Evolutionary conservation across 2,329 filamentous ascomycete species (phyloP), one percentile per base, ranked within the genome.

Genomic region (Plenodomus tracheiphilus): DNA sequence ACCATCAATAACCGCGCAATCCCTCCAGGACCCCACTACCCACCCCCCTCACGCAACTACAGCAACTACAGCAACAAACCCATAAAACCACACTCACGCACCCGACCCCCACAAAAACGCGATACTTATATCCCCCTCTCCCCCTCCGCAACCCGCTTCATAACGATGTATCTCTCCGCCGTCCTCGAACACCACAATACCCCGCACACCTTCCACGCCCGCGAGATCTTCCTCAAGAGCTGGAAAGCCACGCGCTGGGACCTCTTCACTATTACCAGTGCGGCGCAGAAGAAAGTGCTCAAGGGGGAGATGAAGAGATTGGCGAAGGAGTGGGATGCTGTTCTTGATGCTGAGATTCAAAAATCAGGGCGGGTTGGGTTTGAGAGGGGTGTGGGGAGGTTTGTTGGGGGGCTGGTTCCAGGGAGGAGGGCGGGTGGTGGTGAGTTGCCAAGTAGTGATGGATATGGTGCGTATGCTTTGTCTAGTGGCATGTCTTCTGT

Each of bases 171-270:
- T 30, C 59, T 65, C 28, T 40, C 37, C 9, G 58, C 58, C 6
- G 52, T 65, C 0, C 40, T 65, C 10, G 61, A 67, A 28, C 57
- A 61, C 18, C 54, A 65, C 46, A 57, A 55, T 34, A 32, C 42
- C 0, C 53, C 56, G n/a, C 36, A 36, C 7, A 7, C 4, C 2
- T 65, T 64, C 32, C 17, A 18, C 0, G 41, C 22, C 4, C 46
- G 61, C 10, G 59, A 65, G 9, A 20, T 21, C 0, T 67, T 65
- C 15, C 22, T 67, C 10, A 8, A 36, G 3, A 30, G 53, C 2
- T 65, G 56, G 56, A 60, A 58, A 9, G n/a, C 10, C 0, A 35
- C 42, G 2, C 16, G 9, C 1, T 58, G 50, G 17, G 59, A 59
- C 2, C 32, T 64, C 13, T 63, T 58, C 37, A 40, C 17, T 2